Evolutionary conservation across 768 basidiomycete species (phyloP), one percentile per base, ranked within the genome.

Genomic region (Trametes cingulata): DNA sequence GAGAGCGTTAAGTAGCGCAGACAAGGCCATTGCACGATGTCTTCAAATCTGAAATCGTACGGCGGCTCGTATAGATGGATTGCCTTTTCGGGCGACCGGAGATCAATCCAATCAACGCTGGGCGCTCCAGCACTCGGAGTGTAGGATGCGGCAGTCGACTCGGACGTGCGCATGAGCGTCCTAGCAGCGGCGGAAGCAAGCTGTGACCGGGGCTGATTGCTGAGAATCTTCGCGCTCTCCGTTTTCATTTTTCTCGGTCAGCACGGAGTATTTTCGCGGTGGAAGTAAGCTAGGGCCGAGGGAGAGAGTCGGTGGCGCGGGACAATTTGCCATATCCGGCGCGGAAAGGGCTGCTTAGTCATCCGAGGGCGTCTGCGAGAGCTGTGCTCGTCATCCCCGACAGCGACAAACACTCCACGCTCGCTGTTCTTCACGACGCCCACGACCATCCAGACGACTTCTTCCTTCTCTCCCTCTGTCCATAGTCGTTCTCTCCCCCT

Each of bases 381-480:
- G 57, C 62, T 56, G 62, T 63, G 57, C 58, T 65, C 65, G 66
- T 69, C 68, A 65, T 67, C 65, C 56, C 64, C 48, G 39, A 62
- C 65, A 61, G 58, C 63, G 66, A 64, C 68, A 62, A 65, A 66
- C 58, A 65, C 64, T 63, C 59, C 60, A 61, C 62, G 53, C 64
- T 68, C 70, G 56, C 65, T 65, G 68, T 67, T 58, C 57, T 53
- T 58, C 55, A 68, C 70, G 62, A 66, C 67, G 64, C 62, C 66
- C 56, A 67, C 69, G 62, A 64, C 61, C 58, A 54, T 52, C 47
- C 60, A 45, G 48, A 58, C 65, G 53, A 55, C 53, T 27, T 47
- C 29, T 24, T 24, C 40, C 36, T 54, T 54, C 40, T 61, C 49
- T 50, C 53, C 50, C 49, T 64, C 40, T 64, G 52, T 55, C 52